These are phyloP conservation scores for Fusarium sp. DNA, from an alignment of 2,329 filamentous ascomycete species.

Conservation along the genomic window DNA sequence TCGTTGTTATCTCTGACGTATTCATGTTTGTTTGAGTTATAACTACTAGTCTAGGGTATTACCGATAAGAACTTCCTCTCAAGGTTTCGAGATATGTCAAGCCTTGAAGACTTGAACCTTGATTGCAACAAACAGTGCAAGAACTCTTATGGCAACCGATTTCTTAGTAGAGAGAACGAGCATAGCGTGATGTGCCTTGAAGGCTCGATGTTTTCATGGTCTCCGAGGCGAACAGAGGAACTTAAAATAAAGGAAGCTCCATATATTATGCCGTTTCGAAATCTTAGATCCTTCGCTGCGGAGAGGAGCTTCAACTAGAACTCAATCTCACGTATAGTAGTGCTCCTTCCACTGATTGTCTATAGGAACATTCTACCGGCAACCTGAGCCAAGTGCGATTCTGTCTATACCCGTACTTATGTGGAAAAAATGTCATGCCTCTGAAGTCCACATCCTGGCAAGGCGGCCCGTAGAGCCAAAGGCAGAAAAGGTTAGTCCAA, in stretches of 20 bases:
- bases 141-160: not conserved
- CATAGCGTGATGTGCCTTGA: not conserved
- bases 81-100: not conserved
- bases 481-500: fast-evolving
- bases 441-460: not conserved
- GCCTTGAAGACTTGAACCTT: no score
- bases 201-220: not conserved
- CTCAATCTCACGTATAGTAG: fast-evolving
- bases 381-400: no score
- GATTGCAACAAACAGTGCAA: not conserved
- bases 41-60: not conserved
- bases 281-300: fast-evolving
- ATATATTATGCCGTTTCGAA: fast-evolving
- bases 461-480: fast-evolving
- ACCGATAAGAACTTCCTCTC: no score
- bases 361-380: not conserved
- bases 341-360: no score
- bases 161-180: fast-evolving
- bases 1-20: not conserved
- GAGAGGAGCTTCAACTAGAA: not conserved
- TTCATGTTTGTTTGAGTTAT: not conserved
- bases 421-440: not conserved
- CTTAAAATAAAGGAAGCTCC: not conserved
- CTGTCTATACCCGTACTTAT: no score
- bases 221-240: no score